phyloP scores from a whole-genome alignment of 1,284 basidiomycete genomes.

The Athelia sp. region DNA sequence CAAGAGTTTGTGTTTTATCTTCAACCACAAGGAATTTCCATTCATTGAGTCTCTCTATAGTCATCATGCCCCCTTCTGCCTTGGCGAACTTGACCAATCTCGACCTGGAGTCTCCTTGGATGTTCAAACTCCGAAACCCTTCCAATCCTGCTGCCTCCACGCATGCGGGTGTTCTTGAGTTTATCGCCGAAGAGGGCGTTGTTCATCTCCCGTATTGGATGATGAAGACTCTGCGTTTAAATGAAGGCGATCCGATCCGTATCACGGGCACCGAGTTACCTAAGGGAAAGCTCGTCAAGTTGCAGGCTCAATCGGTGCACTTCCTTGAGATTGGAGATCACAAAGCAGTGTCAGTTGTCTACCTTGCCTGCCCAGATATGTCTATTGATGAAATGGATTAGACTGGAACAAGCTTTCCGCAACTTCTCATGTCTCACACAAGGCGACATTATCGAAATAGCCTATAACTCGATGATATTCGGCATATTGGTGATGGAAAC shows the following conservation, averaged over 20 bases:
- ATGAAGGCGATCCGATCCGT: constrained; percentile 93
- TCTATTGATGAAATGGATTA: constrained; percentile 23
- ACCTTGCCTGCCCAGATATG: constrained; percentile 1
- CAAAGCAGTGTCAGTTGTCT: constrained; percentile 83
- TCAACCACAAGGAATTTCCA: constrained; percentile 7
- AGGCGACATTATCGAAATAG: constrained; percentile 90
- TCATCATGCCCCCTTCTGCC: constrained; percentile 97
- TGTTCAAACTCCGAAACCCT: constrained; percentile 93
- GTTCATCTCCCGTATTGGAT: constrained; percentile 99
- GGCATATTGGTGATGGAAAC: constrained; percentile 96
- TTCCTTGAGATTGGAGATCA: constrained; percentile 95
- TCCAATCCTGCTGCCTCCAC: constrained; percentile 83
- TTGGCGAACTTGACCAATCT: constrained; percentile 85
- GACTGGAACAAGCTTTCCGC: constrained; percentile 91
- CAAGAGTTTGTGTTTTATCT: constrained; percentile 73
- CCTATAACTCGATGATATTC: constrained; percentile 90
- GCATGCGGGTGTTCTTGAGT: constrained; percentile 96
- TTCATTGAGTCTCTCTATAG: constrained; percentile 34
- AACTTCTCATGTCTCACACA: constrained; percentile 91
- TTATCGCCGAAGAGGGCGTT: constrained; percentile 95
- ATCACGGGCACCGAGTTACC: constrained; percentile 85
- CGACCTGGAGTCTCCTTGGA: constrained; percentile 93
- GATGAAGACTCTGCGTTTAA: constrained; percentile 93
- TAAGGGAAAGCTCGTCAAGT: constrained; percentile 95
- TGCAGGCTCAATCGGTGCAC: constrained; percentile 93